phyloP scores from a whole-genome alignment of 106 monocot genomes.

The Dioscorea alata region DNA sequence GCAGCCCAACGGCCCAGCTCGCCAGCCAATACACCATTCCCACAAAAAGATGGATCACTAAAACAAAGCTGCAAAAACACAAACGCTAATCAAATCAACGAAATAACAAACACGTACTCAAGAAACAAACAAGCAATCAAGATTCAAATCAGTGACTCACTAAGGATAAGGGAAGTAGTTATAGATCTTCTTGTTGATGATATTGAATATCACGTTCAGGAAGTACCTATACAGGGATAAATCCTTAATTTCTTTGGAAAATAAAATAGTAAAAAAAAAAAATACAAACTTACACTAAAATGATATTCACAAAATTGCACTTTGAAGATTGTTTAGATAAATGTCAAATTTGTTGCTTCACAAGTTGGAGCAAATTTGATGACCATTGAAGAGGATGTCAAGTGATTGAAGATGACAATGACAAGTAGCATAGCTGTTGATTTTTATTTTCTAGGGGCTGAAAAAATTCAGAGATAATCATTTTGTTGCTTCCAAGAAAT shows the following conservation, averaged over 20 bases:
- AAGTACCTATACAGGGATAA: constrained; percentile 68
- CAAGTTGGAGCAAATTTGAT: too few species aligned
- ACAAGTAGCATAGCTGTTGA: too few species aligned
- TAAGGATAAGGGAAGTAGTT: constrained; percentile 99
- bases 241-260: neutral
- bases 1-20: constrained; percentile 88
- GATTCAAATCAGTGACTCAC: constrained; percentile 30
- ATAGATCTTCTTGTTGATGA: constrained; percentile 99
- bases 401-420: too few species aligned
- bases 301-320: too few species aligned
- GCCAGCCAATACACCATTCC: constrained; percentile 83
- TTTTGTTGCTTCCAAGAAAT: too few species aligned
- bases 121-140: neutral
- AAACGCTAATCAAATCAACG: constrained; percentile 17
- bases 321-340: too few species aligned
- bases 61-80: constrained; percentile 69
- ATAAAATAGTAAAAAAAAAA: neutral
- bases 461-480: too few species aligned
- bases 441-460: too few species aligned
- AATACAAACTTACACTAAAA: too few species aligned
- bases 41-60: constrained; percentile 72
- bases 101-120: constrained; percentile 39
- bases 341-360: too few species aligned
- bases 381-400: too few species aligned
- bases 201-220: constrained; percentile 98